Evolutionary conservation across 192 early-diverging fungal species (phyloP).

Genomic region (Backusella westeae): DNA sequence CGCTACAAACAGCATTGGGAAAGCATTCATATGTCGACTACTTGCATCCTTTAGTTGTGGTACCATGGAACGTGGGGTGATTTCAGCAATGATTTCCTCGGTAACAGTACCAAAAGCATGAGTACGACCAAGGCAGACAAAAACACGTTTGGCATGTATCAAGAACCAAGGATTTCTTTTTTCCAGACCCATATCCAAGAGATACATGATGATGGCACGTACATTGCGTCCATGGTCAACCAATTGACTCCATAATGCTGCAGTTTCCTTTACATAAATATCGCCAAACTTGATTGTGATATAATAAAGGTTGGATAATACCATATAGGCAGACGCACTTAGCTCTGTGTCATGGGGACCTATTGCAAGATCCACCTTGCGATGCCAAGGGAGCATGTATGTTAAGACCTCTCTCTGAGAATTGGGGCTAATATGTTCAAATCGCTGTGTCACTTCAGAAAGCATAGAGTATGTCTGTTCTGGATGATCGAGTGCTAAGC

Average conservation of each 20-base stretch:
- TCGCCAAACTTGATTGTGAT: slow-evolving; percentile 82
- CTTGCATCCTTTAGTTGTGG: slow-evolving; percentile 45
- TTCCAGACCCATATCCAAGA: slow-evolving; percentile 70
- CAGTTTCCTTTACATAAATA: slow-evolving; percentile 71
- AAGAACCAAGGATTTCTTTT: slow-evolving; percentile 80
- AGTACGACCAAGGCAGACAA: slow-evolving; percentile 72
- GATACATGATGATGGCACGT: slow-evolving; percentile 63
- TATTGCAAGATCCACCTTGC: slow-evolving; percentile 64
- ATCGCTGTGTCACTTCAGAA: slow-evolving; percentile 71
- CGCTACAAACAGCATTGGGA: slow-evolving; percentile 57
- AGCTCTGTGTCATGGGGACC: slow-evolving; percentile 44
- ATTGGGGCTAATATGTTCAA: slow-evolving; percentile 57
- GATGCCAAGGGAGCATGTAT: slow-evolving; percentile 80
- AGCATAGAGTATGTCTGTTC: slow-evolving; percentile 69
- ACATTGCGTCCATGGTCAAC: slow-evolving; percentile 61
- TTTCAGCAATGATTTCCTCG: slow-evolving; percentile 60
- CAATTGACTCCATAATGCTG: slow-evolving; percentile 75
- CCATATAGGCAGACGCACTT: slow-evolving; percentile 46
- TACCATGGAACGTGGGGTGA: slow-evolving; percentile 72
- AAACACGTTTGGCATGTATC: slow-evolving; percentile 73
- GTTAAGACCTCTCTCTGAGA: slow-evolving; percentile 68
- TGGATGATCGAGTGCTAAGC: slow-evolving; percentile 62
- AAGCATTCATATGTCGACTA: slow-evolving; percentile 28
- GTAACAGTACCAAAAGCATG: slow-evolving; percentile 55
- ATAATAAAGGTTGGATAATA: slow-evolving; percentile 79